Evolutionary conservation across 768 basidiomycete species (phyloP), one percentile per base, ranked within the genome.

Genomic region (Astraeus odoratus): DNA sequence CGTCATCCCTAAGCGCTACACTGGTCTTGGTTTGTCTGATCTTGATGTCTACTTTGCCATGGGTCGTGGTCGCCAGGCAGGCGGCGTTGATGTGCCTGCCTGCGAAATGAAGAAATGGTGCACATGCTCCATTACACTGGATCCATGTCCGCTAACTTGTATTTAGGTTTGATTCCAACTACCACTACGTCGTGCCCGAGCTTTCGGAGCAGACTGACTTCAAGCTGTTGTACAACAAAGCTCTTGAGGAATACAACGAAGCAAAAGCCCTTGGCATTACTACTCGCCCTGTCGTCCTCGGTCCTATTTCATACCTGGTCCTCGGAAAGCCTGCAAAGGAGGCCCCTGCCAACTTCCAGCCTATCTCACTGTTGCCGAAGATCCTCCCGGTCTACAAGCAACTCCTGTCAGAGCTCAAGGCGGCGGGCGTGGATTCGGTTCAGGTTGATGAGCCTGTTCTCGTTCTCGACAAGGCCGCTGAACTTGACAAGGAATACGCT

Each of bases 61-160:
- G 88, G 96, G 95, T 43, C 95, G 96, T 70, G 96, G 96, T 47
- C 90, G 95, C 55, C 96, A 99, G 70, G 76, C 86, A 33, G 88
- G 81, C 52, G 85, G 82, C 49, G 94, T 98, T 57, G 96, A 99
- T 71, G 92, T 98, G 53, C 91, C 90, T 40, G 92, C 94, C 39
- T 91, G 80, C 52, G 94, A 97, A 75, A 98, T 98, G 96, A 97
- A 96, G 80, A 98, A 98, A 71, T 99, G 96, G 95, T 90, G 61
- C 57, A 82, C 72, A 16, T 45, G 44, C 3, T 42, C 13, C 12
- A 23, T 24, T 23, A 6, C 20, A 13, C 43, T 26, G 29, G 33
- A 13, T 33, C 13, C 29, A 39, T 15, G 3, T 31, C 58, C 23
- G 47, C 23, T 37, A 20, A 8, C 24, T 38, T 51, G 23, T 12